Conservation (phyloP, 1,139 yeast species). For the Schizosaccharomyces versatilis region DNA sequence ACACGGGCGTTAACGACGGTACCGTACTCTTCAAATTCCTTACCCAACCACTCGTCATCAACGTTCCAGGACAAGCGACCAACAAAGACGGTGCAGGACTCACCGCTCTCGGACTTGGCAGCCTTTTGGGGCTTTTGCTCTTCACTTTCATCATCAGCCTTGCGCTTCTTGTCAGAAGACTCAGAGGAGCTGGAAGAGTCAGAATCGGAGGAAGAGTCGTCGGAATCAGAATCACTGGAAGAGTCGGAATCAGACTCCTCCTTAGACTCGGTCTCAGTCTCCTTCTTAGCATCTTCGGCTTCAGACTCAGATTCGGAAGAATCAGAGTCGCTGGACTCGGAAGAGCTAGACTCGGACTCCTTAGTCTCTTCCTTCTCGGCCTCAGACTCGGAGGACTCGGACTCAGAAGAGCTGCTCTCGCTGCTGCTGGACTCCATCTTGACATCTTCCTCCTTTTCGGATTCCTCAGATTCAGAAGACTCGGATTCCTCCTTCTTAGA, state of each 20-base stretch:
- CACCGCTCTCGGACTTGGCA: slow-evolving; percentile 10
- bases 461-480: background rate
- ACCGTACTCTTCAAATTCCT: slow-evolving; percentile 64
- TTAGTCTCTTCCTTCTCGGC: slow-evolving; percentile 6
- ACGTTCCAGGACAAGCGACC: slow-evolving; percentile 95
- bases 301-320: slow-evolving; percentile 1
- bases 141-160: slow-evolving; percentile 13
- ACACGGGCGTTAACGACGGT: slow-evolving; percentile 81
- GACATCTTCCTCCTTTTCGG: background rate
- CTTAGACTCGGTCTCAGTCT: slow-evolving; percentile 4
- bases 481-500: background rate
- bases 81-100: slow-evolving; percentile 71
- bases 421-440: background rate
- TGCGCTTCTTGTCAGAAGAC: slow-evolving; percentile 15
- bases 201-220: slow-evolving; percentile 10
- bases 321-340: background rate
- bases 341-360: slow-evolving; percentile 5
- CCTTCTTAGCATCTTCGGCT: slow-evolving; percentile 1
- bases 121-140: slow-evolving; percentile 15
- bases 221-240: slow-evolving; percentile 18
- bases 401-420: background rate
- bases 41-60: slow-evolving; percentile 80
- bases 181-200: slow-evolving; percentile 11
- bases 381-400: slow-evolving; percentile 7
- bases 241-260: slow-evolving; percentile 16